Conservation (phyloP, 352 stramenopile species). For the Phytophthora citricola region DNA sequence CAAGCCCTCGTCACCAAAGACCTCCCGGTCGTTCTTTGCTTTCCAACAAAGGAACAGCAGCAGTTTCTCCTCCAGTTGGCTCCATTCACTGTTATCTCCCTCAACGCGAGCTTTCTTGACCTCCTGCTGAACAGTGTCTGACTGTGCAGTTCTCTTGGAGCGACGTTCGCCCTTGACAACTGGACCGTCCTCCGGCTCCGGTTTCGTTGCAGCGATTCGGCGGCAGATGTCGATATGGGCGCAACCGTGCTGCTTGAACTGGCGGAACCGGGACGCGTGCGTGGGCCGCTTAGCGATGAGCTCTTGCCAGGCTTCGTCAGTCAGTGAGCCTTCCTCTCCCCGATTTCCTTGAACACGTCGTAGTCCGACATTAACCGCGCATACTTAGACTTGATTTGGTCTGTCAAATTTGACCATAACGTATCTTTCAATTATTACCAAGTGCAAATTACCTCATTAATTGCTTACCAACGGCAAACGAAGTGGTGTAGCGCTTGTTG, state of each 20-base stretch:
- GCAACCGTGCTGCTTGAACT: constrained; percentile 40
- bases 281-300: constrained; percentile 22
- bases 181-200: constrained; percentile 1
- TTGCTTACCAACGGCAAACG: constrained; percentile 34
- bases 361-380: constrained; percentile 41
- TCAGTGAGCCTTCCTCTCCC: constrained; percentile 12
- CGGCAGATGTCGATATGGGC: constrained; percentile 33
- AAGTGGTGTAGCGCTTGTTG: constrained; percentile 31
- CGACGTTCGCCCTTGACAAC: constrained; percentile 2
- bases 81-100: constrained; percentile 5
- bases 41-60: constrained; percentile 42
- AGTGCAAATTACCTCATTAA: background rate
- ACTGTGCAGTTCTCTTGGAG: constrained; percentile 10
- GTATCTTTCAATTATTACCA: background rate
- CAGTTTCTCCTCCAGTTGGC: constrained; percentile 31
- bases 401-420: constrained; percentile 15
- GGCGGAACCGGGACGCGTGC: constrained; percentile 31
- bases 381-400: constrained; percentile 50
- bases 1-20: constrained; percentile 26
- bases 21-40: constrained; percentile 29
- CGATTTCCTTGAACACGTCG: constrained; percentile 36
- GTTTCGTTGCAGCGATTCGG: constrained; percentile 30
- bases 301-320: constrained; percentile 31
- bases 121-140: constrained; percentile 1
- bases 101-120: constrained; percentile 25